Evolutionary conservation across 768 basidiomycete genomes (phyloP).

Genomic region (Termitomyces sp.): DNA sequence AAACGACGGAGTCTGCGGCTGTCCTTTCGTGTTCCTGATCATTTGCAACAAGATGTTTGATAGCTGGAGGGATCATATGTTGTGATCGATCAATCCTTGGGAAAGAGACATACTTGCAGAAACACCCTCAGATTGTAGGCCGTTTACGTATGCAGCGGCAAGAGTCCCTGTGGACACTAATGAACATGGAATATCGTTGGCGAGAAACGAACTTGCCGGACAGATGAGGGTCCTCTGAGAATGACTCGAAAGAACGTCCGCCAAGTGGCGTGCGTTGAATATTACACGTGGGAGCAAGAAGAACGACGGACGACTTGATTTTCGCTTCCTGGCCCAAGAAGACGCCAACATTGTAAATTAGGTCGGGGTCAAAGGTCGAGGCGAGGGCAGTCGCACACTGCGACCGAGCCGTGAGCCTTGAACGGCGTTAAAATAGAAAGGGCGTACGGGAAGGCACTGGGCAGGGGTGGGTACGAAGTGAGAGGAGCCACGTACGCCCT

Average conservation of each 20-base stretch:
- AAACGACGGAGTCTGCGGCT: conserved; percentile 57
- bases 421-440: neutral
- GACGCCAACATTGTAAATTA: conserved; percentile 47
- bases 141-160: conserved; percentile 63
- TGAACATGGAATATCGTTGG: neutral
- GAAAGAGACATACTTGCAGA: conserved; percentile 38
- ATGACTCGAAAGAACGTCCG: conserved; percentile 64
- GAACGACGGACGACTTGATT: conserved; percentile 53
- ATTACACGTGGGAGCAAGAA: conserved; percentile 73
- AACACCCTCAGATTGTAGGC: conserved; percentile 61
- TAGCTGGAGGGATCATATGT: conserved; percentile 29
- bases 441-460: conserved; percentile 55
- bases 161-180: conserved; percentile 37
- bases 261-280: conserved; percentile 63
- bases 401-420: neutral
- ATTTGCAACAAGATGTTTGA: conserved; percentile 72
- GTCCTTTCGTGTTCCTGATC: conserved; percentile 72
- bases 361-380: conserved; percentile 61
- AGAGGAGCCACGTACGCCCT: conserved; percentile 66
- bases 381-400: conserved; percentile 65
- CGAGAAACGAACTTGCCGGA: conserved; percentile 35
- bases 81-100: neutral
- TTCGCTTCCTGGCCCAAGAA: conserved; percentile 66
- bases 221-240: conserved; percentile 65
- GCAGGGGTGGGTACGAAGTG: conserved; percentile 62